These are phyloP conservation scores for Mycosphaerella sp. DNA, from an alignment of 2,329 filamentous ascomycete species.

Conservation along the genomic window DNA sequence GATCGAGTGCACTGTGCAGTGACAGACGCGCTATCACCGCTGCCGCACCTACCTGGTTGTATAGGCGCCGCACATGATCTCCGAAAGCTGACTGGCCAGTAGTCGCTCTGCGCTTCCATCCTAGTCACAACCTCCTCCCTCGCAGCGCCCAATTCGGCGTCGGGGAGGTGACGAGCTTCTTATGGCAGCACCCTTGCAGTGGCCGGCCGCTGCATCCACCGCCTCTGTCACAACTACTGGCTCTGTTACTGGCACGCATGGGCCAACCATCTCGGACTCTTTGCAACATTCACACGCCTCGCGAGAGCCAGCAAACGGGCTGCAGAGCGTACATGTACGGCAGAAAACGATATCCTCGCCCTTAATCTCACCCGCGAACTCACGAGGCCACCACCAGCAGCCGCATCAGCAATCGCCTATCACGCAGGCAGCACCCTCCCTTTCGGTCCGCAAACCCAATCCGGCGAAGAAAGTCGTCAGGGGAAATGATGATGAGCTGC, in stretches of 20 bases:
- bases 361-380: background rate
- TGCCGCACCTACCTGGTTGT: background rate
- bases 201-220: background rate
- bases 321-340: background rate
- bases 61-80: conserved; percentile 4
- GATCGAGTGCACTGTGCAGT: background rate
- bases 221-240: too few relatives aligned
- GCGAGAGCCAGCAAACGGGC: background rate
- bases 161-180: background rate
- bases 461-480: conserved; percentile 23
- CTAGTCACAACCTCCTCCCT: conserved; percentile 7
- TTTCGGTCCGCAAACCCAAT: conserved; percentile 14
- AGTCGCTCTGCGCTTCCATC: background rate
- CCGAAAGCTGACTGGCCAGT: conserved; percentile 2
- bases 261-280: conserved; percentile 1
- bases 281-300: conserved; percentile 1
- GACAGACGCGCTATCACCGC: background rate
- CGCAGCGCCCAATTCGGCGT: background rate
- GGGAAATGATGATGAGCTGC: conserved; percentile 23
- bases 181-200: conserved; percentile 7
- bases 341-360: background rate
- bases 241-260: background rate
- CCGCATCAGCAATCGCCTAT: background rate
- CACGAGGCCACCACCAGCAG: background rate
- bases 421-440: background rate